phyloP scores from a whole-genome alignment of 192 early-diverging fungal species.

The Coemansia sp. region DNA sequence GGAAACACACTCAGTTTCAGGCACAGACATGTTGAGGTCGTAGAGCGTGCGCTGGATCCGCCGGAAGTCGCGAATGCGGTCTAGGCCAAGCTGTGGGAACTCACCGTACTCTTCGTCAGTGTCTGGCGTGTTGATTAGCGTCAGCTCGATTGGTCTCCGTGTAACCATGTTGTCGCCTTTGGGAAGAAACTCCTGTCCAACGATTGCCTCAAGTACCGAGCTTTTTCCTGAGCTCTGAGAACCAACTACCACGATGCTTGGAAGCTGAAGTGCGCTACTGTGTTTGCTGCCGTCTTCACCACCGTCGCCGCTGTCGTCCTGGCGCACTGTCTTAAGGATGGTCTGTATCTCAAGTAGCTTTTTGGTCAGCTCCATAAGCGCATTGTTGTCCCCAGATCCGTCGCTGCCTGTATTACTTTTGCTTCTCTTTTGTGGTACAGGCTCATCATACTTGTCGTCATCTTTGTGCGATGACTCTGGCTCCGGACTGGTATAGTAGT shows the following conservation, averaged over 20 bases:
- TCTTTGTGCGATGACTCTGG: constrained; percentile 11
- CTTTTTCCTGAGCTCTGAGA: constrained; percentile 85
- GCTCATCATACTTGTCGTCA: neutral
- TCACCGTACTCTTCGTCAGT: constrained; percentile 77
- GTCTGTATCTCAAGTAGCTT: constrained; percentile 94
- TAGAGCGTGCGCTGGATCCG: constrained; percentile 90
- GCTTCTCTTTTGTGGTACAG: neutral
- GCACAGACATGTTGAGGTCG: constrained; percentile 93
- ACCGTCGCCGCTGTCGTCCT: neutral
- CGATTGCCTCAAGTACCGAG: constrained; percentile 84
- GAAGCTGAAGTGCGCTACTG: constrained; percentile 74
- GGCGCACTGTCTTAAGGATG: constrained; percentile 82
- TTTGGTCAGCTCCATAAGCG: constrained; percentile 70
- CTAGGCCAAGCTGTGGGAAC: constrained; percentile 80
- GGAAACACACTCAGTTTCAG: constrained; percentile 88
- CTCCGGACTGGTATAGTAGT: constrained; percentile 48
- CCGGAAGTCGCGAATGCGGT: constrained; percentile 84
- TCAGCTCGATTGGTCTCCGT: constrained; percentile 79
- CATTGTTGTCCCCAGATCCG: constrained; percentile 32
- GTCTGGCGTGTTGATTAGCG: constrained; percentile 77
- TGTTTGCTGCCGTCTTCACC: constrained; percentile 19
- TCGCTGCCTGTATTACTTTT: neutral
- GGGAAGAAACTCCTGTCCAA: constrained; percentile 81
- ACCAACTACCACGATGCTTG: constrained; percentile 85
- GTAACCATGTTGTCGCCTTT: constrained; percentile 87